Conservation (phyloP, 768 basidiomycete species). For the Auricularia cornea region DNA sequence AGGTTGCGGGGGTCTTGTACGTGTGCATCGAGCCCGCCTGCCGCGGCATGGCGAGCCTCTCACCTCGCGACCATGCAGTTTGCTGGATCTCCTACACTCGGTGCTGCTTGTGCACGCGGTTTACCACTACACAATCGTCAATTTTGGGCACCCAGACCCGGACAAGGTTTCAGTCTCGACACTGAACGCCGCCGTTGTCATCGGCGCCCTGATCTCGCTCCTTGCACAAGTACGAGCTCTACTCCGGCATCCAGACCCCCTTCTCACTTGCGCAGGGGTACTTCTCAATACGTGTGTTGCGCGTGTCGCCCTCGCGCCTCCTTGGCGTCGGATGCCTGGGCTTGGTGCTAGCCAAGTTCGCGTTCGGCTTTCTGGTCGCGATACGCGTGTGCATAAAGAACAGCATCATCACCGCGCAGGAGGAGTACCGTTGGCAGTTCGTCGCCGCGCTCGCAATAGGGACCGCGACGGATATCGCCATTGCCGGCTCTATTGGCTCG, state of each 20-base stretch:
- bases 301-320: background rate
- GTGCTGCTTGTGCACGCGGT: background rate
- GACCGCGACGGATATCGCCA: background rate
- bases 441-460: background rate
- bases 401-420: background rate
- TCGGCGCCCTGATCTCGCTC: background rate
- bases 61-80: background rate
- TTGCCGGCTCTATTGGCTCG: background rate
- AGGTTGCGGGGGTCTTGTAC: background rate
- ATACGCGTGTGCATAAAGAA: background rate
- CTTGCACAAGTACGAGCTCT: background rate
- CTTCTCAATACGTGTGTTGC: background rate
- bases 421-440: background rate
- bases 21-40: too few relatives aligned
- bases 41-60: too few relatives aligned
- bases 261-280: background rate
- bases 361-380: background rate
- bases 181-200: background rate
- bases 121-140: background rate
- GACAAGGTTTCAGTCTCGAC: background rate
- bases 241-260: too few relatives aligned
- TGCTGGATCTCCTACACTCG: background rate
- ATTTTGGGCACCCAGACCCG: background rate
- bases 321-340: background rate
- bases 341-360: background rate